These are phyloP conservation scores for Candida qinlingensis DNA, from an alignment of 805 yeast species.

Conservation along the genomic window DNA sequence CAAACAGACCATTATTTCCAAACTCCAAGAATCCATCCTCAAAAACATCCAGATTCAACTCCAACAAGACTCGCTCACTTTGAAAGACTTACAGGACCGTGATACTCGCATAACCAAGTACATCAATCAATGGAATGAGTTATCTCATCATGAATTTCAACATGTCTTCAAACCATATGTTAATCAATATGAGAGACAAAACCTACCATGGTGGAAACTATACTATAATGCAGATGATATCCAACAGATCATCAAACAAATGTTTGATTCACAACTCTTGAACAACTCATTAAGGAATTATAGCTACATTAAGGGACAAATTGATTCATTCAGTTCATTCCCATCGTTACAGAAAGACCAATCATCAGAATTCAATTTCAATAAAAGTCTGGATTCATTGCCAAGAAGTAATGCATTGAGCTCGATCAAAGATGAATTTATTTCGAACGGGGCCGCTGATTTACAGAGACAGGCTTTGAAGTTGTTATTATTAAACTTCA, in stretches of 20 bases:
- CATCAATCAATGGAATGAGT: slow-evolving; percentile 26
- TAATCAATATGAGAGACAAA: slow-evolving; percentile 19
- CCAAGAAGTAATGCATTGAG: slow-evolving; percentile 16
- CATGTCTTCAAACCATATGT: slow-evolving; percentile 24
- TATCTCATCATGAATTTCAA: slow-evolving; percentile 28
- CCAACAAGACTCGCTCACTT: slow-evolving; percentile 16
- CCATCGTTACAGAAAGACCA: not conserved
- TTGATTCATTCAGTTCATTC: slow-evolving; percentile 24
- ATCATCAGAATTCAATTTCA: not conserved
- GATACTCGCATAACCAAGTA: slow-evolving; percentile 15
- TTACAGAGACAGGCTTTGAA: slow-evolving; percentile 25
- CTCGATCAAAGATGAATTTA: slow-evolving; percentile 14
- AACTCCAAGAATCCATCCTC: slow-evolving; percentile 13
- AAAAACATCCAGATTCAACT: slow-evolving; percentile 15
- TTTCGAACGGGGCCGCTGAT: slow-evolving; percentile 16
- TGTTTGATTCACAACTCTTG: slow-evolving; percentile 23
- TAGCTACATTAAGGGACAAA: slow-evolving; percentile 29
- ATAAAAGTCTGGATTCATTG: slow-evolving; percentile 4
- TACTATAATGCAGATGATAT: slow-evolving; percentile 28
- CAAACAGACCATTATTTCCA: slow-evolving; percentile 13
- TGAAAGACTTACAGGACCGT: slow-evolving; percentile 14
- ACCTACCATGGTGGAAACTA: slow-evolving; percentile 28
- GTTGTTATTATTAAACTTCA: slow-evolving; percentile 22
- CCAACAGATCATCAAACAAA: slow-evolving; percentile 22
- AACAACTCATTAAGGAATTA: slow-evolving; percentile 24